phyloP scores from a whole-genome alignment of 1,139 yeast species.

The Kurtzmaniella quercitrusa region DNA sequence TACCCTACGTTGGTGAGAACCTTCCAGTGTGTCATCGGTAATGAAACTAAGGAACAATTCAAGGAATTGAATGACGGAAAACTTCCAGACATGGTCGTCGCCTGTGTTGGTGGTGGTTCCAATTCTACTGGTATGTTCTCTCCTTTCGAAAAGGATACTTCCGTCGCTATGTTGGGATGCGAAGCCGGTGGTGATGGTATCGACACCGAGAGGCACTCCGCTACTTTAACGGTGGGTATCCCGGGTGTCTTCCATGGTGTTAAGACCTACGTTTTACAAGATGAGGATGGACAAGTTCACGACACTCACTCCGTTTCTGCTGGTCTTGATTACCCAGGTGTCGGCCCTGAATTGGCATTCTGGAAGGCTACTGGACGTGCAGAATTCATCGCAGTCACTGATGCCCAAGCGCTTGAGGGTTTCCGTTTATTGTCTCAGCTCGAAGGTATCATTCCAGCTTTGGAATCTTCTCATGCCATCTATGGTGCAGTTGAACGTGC shows the following conservation, averaged over 20 bases:
- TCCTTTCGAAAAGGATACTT: constrained; percentile 79
- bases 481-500: constrained; percentile 89
- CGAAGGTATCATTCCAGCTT: constrained; percentile 98
- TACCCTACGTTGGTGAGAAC: constrained; percentile 97
- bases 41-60: constrained; percentile 91
- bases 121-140: constrained; percentile 95
- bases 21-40: constrained; percentile 95
- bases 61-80: constrained; percentile 70
- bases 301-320: constrained; percentile 98
- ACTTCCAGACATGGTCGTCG: constrained; percentile 90
- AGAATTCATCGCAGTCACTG: constrained; percentile 84
- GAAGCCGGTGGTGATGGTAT: constrained; percentile 99
- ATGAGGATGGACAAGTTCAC: constrained; percentile 89
- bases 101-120: constrained; percentile 99
- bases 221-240: constrained; percentile 86
- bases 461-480: constrained; percentile 95
- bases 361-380: constrained; percentile 97
- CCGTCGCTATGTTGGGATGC: constrained; percentile 83
- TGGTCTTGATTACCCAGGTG: constrained; percentile 98
- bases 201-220: constrained; percentile 82
- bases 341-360: constrained; percentile 94
- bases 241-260: constrained; percentile 99
- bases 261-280: constrained; percentile 87
- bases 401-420: constrained; percentile 88
- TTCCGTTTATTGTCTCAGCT: constrained; percentile 84